A percentile compares a stretch with the other conserved stretches of the same genome.
These are phyloP conservation scores for Candolleomyces aberdarensis DNA, from an alignment of 768 basidiomycete genomes.

Conservation along the genomic window DNA sequence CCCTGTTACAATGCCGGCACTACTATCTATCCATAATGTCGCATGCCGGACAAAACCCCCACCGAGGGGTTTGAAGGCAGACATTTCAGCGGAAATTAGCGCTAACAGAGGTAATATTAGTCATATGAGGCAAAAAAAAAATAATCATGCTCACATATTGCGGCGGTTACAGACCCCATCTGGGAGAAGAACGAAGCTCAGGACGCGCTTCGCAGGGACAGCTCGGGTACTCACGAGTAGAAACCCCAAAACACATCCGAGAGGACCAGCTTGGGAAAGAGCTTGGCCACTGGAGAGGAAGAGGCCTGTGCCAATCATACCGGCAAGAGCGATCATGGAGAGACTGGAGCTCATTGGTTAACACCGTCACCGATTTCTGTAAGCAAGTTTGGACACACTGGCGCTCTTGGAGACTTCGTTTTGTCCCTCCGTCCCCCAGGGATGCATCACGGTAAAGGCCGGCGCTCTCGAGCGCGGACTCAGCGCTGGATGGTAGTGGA, in stretches of 20 bases:
- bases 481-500: constrained; percentile 5
- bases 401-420: constrained; percentile 24
- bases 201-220: neutral
- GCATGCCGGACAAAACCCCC: constrained; percentile 55
- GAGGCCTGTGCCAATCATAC: constrained; percentile 51
- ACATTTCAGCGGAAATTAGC: constrained; percentile 44
- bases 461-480: neutral
- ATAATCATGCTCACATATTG: constrained; percentile 17
- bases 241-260: constrained; percentile 47
- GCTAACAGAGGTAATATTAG: constrained; percentile 14
- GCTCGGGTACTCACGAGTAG: constrained; percentile 29
- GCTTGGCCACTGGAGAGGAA: constrained; percentile 52
- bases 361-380: neutral
- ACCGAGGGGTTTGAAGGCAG: constrained; percentile 56
- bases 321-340: constrained; percentile 29
- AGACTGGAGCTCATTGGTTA: constrained; percentile 15
- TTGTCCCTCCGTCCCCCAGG: constrained; percentile 18
- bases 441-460: neutral
- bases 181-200: constrained; percentile 6
- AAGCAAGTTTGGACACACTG: constrained; percentile 20
- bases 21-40: constrained; percentile 47
- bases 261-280: constrained; percentile 50
- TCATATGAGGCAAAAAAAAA: neutral
- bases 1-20: constrained; percentile 26
- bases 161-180: constrained; percentile 31